phyloP scores from a whole-genome alignment of 176 grass and related monocot species.

The Ananas comosus region DNA sequence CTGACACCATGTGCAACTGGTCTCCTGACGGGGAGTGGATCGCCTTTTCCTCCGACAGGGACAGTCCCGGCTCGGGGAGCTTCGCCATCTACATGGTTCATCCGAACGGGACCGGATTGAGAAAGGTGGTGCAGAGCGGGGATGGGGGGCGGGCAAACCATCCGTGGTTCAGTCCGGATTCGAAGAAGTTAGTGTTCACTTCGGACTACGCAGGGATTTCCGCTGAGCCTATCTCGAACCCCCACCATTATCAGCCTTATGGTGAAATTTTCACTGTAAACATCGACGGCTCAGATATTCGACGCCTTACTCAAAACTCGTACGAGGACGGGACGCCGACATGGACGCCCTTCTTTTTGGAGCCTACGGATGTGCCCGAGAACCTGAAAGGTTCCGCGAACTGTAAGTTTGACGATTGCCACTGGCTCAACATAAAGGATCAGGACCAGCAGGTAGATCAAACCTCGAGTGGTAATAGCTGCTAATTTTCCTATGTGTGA shows the following conservation, averaged over 20 bases:
- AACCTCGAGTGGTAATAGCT: conserved; percentile 16
- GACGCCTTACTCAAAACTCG: conserved; percentile 70
- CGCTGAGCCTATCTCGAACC: conserved; percentile 77
- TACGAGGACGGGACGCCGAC: conserved; percentile 86
- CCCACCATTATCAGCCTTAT: conserved; percentile 87
- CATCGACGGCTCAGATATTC: conserved; percentile 51
- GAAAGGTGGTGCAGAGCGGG: conserved; percentile 58
- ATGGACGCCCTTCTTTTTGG: conserved; percentile 46
- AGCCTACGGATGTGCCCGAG: conserved; percentile 52
- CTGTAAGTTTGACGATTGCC: conserved; percentile 63
- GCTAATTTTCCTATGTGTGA: conserved; percentile 4
- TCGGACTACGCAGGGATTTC: conserved; percentile 72
- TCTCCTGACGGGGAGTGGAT: conserved; percentile 92
- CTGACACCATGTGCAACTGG: conserved; percentile 96
- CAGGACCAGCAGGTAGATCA: neutral
- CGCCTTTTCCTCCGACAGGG: conserved; percentile 72
- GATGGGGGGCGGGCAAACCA: conserved; percentile 69
- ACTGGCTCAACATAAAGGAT: conserved; percentile 57
- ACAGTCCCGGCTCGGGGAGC: conserved; percentile 55
- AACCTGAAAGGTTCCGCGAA: conserved; percentile 31
- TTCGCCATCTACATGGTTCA: conserved; percentile 79
- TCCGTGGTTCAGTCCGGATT: conserved; percentile 74
- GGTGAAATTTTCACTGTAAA: conserved; percentile 72
- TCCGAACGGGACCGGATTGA: conserved; percentile 68
- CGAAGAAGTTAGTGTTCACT: conserved; percentile 73